Evolutionary conservation across 331 rosid species (phyloP), one percentile per base, ranked within the genome.

Genomic region (Prunus yedoensis): DNA sequence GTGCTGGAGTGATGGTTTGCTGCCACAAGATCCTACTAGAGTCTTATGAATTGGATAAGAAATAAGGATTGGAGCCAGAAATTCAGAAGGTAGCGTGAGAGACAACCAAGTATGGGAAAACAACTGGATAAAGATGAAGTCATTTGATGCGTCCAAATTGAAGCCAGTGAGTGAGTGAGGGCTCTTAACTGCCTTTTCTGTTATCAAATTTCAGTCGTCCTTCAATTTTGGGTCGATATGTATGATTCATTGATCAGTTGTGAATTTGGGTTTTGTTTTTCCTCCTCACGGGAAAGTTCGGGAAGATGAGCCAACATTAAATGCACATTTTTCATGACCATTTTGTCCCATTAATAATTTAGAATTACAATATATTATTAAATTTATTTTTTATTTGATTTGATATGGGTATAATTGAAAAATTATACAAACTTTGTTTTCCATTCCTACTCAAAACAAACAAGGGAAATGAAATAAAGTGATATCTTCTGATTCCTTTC

Each of bases 281-380:
- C 8, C 6, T 35, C 0, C 0, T 35, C 38, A 5, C 1, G 38
- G 0, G 8, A 1, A 35, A 35, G 8, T 35, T 35, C 5, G 38
- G 38, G 0, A 35, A 35, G 1, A 35, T 35, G 8, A 35, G 1
- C 0, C 0, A 35, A 35, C 0, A 35, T 35, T 35, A 35, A 5
- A 35, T 35, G 38, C 1, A 35, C 0, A 35, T 5, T 35, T 35
- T 35, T 35, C 0, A 35, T 35, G 38, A 35, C 1, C 1, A 35
- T 35, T 5, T 35, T 35, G 8, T 35, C 1, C 0, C 1, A 35
- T 35, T 35, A 35, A 35, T 5, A 35, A 35, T 35, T 35, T 35
- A 5, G 38, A 35, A 35, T 35, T 35, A 35, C 0, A 35, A 35
- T 1, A 35, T 5, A 35, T 1, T 5, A 5, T 35, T 35, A 35